phyloP scores from a whole-genome alignment of 2,329 filamentous ascomycete species.

The Diaporthe citrichinensis region DNA sequence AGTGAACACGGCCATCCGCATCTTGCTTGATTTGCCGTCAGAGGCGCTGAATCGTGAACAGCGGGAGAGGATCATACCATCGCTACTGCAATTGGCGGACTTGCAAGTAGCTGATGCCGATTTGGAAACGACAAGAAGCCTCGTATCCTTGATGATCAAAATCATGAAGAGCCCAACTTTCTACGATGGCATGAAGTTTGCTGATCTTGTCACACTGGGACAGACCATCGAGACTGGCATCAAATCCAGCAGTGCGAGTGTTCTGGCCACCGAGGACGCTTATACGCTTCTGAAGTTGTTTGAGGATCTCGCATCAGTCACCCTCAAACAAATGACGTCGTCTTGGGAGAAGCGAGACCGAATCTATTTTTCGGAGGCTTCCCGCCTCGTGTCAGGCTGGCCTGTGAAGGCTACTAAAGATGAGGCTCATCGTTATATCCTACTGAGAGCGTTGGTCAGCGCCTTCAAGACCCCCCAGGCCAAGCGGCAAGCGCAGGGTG shows the following conservation, averaged over 20 bases:
- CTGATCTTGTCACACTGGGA: constrained; percentile 52
- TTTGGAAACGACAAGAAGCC: constrained; percentile 46
- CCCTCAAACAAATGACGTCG: constrained; percentile 42
- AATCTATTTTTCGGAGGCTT: constrained; percentile 40
- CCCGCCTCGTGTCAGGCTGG: constrained; percentile 20
- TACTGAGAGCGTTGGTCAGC: constrained; percentile 34
- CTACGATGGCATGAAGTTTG: constrained; percentile 62
- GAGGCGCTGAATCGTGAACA: constrained; percentile 59
- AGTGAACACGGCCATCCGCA: constrained; percentile 21
- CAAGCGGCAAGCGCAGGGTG: constrained; percentile 19
- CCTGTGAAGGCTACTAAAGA: background rate
- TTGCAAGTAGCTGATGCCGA: constrained; percentile 41
- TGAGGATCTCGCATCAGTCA: constrained; percentile 34
- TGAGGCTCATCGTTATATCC: constrained; percentile 26
- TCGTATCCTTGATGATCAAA: constrained; percentile 63
- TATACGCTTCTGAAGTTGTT: constrained; percentile 37
- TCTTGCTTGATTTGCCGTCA: constrained; percentile 52
- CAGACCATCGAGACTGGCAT: constrained; percentile 39
- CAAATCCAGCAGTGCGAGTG: background rate
- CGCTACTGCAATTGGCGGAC: constrained; percentile 49
- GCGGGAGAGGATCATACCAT: constrained; percentile 59
- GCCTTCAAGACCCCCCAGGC: constrained; percentile 28
- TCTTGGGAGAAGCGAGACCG: constrained; percentile 43
- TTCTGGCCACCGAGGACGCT: background rate
- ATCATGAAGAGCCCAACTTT: constrained; percentile 66